Evolutionary conservation across 1,284 basidiomycete species (phyloP).

Genomic region (Ustilago bromivora): DNA sequence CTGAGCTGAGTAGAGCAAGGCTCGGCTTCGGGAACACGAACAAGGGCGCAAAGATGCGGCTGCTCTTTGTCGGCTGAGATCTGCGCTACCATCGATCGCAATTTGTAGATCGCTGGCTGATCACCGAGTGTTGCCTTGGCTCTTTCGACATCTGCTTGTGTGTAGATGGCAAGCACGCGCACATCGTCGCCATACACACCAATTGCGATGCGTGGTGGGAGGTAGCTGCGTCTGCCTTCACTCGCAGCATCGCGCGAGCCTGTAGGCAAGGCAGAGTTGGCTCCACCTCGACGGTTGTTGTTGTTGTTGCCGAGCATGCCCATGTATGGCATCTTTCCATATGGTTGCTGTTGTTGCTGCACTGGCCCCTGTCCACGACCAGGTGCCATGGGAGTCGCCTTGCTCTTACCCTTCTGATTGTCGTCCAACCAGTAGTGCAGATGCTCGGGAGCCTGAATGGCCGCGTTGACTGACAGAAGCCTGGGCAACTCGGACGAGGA

Average conservation of each 20-base stretch:
- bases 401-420: slow-evolving; percentile 26
- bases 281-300: slow-evolving; percentile 20
- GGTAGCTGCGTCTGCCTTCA: slow-evolving; percentile 70
- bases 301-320: slow-evolving; percentile 19
- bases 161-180: slow-evolving; percentile 43
- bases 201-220: slow-evolving; percentile 65
- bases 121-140: slow-evolving; percentile 27
- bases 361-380: background rate
- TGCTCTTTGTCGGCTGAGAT: slow-evolving; percentile 81
- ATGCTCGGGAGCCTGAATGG: slow-evolving; percentile 81
- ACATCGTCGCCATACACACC: slow-evolving; percentile 52
- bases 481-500: slow-evolving; percentile 76
- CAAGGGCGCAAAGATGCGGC: slow-evolving; percentile 89
- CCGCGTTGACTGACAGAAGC: slow-evolving; percentile 88
- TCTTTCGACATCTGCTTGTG: slow-evolving; percentile 29
- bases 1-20: slow-evolving; percentile 41
- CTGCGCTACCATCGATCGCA: slow-evolving; percentile 80
- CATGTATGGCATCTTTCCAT: slow-evolving; percentile 30
- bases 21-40: slow-evolving; percentile 79
- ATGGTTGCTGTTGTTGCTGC: slow-evolving; percentile 24
- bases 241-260: slow-evolving; percentile 17
- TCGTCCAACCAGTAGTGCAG: slow-evolving; percentile 82
- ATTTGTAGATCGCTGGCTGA: slow-evolving; percentile 72
- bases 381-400: slow-evolving; percentile 8
- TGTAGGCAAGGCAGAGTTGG: slow-evolving; percentile 8